Evolutionary conservation across 148 eudicot species (phyloP), one percentile per base, ranked within the genome.

Genomic region (Limonium bicolor): DNA sequence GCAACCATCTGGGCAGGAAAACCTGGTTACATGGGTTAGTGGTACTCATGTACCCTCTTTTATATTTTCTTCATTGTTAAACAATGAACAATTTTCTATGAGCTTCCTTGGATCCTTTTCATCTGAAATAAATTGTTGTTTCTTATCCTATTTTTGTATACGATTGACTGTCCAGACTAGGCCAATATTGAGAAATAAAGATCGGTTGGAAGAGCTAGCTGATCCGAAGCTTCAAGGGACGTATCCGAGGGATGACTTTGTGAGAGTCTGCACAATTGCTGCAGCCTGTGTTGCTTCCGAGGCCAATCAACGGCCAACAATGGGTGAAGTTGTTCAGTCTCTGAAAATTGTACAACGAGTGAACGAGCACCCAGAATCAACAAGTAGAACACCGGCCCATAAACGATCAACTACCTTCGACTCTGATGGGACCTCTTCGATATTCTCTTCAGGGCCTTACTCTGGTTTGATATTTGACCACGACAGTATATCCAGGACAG

Each of bases 291-390:
- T 88, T 30, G 69, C 96, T 30, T 78, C 96, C 0, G 94, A 88
- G 66, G 86, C 94, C 27, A 72, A 51, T 50, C 96, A 88, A 61
- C 68, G 96, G 35, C 96, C 96, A n/a, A 76, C 88, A 0, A 88
- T 83, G 90, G 88, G 96, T 26, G 96, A 83, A 76, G 96, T 88
- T 39, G 94, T 88, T 19, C 96, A 88, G 60, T 88, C 96, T 17
- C 94, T 88, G 20, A 88, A 83, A 64, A 88, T 88, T 94, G 94
- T 88, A 41, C 96, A 88, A 64, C 76, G 80, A 2, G 62, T 67
- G 5, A 69, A 61, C 0, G 96, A 88, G 59, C 69, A 74, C 55
- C 86, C 79, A 37, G 96, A 77, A 53, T 46, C 73, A 6, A 46
- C 72, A 32, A 74, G 64, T 43, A 31, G 55, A 46, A 67, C 58